Conservation (phyloP, 148 eudicot species). For the Rhododendron ferrugineum region DNA sequence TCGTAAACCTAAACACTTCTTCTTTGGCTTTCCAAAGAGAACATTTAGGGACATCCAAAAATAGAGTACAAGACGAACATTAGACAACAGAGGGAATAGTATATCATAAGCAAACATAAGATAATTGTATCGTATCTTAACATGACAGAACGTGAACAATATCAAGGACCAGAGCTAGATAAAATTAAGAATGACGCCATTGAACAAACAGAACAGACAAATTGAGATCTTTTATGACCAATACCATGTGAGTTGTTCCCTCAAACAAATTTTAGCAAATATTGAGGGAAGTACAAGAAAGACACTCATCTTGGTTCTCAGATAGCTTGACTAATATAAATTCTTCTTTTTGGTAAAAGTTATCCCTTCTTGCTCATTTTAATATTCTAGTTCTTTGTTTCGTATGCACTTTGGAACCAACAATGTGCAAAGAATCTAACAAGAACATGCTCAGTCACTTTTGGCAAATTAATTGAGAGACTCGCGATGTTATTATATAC, state of each 20-base stretch:
- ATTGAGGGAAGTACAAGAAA: too few species aligned
- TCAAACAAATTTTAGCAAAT: background rate
- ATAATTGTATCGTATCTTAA: background rate
- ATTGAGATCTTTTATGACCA: background rate
- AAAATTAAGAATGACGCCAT: background rate
- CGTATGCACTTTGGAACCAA: background rate
- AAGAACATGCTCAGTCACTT: background rate
- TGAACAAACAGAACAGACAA: constrained; percentile 4
- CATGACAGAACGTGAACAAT: background rate
- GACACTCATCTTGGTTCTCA: too few species aligned
- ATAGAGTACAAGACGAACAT: too few species aligned
- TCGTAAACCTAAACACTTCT: too few species aligned
- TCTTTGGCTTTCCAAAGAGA: too few species aligned
- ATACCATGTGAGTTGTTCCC: background rate
- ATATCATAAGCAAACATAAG: background rate
- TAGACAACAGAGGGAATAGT: too few species aligned
- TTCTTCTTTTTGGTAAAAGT: background rate
- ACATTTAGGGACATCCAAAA: too few species aligned
- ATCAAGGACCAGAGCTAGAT: background rate
- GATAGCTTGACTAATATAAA: too few species aligned
- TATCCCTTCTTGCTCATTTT: too few species aligned
- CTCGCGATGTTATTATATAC: too few species aligned
- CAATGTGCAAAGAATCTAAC: background rate
- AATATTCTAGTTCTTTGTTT: background rate
- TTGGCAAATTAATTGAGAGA: background rate